Base-by-base conservation (phyloP, 768 basidiomycete species). In the Obba rivulosa region DNA sequence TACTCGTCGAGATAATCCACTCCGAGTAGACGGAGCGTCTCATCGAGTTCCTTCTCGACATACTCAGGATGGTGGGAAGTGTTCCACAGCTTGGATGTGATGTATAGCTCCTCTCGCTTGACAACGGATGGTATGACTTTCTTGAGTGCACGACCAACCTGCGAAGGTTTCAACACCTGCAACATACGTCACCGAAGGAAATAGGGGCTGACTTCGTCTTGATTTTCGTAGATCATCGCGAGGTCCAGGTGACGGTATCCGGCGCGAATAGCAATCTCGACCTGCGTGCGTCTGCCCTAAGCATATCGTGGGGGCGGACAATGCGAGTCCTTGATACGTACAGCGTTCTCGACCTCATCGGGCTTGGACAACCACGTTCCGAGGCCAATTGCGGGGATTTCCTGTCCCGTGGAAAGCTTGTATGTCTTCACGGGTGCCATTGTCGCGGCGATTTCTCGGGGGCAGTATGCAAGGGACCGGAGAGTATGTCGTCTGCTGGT, bases 161-260 rank as follows among this genome's bases (percentile, higher is more conserved):
- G 40, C 18, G 8, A 18, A 8, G 23, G 18, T 45, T n/a, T n/a
- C n/a, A n/a, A n/a, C n/a, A n/a, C n/a, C n/a, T n/a, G n/a, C 38
- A 48, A n/a, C 2, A 52, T 36, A 28, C 13, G 13, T 45, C 8
- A 18, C 17, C n/a, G 41, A n/a, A n/a, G 9, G 2, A 16, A n/a
- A 21, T 13, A 14, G 34, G 28, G 13, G 34, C 57, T 48, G 43
- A 68, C 69, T 66, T 86, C 87, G 49, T 80, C 73, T 65, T 91
- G 90, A 65, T 92, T 93, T 53, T 72, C 61, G 66, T 92, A 92
- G 41, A 87, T 71, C 77, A 78, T 77, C 3, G 90, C 91, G 17
- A 87, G 76, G 65, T 94, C 91, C 54, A 94, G 78, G 66, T 94
- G 91, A 42, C 87, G 75, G 64, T 92, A 92, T 1, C 89, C 89